Base-by-base conservation (phyloP, 2,329 filamentous ascomycete genomes). In the Penicillium sp. region DNA sequence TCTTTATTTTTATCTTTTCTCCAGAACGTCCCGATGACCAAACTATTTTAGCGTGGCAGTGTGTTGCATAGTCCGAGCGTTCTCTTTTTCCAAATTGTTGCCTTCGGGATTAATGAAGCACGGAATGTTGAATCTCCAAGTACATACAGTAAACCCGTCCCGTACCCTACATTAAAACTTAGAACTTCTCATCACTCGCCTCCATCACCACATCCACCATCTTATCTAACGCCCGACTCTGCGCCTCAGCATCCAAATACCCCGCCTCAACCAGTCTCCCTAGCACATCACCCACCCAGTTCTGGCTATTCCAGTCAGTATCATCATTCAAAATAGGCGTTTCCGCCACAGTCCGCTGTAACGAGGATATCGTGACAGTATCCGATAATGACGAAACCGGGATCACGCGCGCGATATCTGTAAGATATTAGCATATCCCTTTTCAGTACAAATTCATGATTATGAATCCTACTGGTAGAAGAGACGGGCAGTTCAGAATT, bases 31-130 rank as follows among this genome's bases (percentile, higher is more conserved):
- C 28, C 29, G 20, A 48, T 43, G 46, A 54, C 40, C 49, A 27
- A 27, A 4, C 46, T 52, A 37, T 50, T 52, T 55, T 58, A 57
- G 55, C 57, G 52, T 58, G 51, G 44, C 48, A 55, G 46, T 42
- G 45, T 44, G 50, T 52, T 54, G 55, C 57, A 59, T 59, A 40
- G 48, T 44, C 41, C 42, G 42, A 57, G 54, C 54, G 47, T 54
- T 50, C 47, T 46, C 23, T 35, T 37, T 35, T 41, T 9, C 18
- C 46, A 43, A 35, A 45, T 53, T 49, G 34, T 41, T 60, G 18
- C 14, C 31, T 34, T 16, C 14, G 31, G 14, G 8, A 34, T 18
- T 9, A 34, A 10, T 16, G 16, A 16, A 34, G 11, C 31, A 34
- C 18, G 8, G 16, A 18, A 34, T 34, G 31, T 9, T 34, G 31